phyloP scores from a whole-genome alignment of 2,329 filamentous ascomycete species.

The Daldinia sp. region DNA sequence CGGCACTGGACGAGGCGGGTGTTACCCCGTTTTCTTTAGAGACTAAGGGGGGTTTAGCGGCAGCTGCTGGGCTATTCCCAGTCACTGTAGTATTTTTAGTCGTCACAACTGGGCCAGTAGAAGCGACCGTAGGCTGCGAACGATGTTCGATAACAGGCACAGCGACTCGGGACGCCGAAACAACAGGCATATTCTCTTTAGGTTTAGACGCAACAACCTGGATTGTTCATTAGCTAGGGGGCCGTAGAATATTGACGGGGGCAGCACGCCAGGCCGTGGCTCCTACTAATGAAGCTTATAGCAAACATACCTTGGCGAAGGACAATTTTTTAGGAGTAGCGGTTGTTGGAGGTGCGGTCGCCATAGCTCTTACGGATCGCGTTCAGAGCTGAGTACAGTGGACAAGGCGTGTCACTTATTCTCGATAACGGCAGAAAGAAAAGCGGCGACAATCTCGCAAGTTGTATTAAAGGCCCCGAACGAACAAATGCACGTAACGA shows the following conservation, averaged over 20 bases:
- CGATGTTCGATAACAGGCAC: constrained; percentile 46
- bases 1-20: constrained; percentile 14
- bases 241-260: background rate
- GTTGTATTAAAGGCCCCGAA: constrained; percentile 26
- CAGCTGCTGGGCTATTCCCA: constrained; percentile 30
- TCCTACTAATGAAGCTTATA: background rate
- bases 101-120: constrained; percentile 28
- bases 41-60: constrained; percentile 31
- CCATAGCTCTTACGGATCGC: constrained; percentile 37
- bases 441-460: constrained; percentile 23
- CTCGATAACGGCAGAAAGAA: constrained; percentile 33
- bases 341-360: constrained; percentile 42
- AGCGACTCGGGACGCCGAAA: constrained; percentile 43
- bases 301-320: constrained; percentile 46
- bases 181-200: constrained; percentile 42
- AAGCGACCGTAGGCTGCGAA: constrained; percentile 34
- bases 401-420: constrained; percentile 23
- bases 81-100: constrained; percentile 33
- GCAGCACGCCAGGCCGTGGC: background rate
- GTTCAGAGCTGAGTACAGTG: constrained; percentile 17
- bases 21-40: constrained; percentile 29
- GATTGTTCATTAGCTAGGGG: constrained; percentile 2
- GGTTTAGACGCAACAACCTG: constrained; percentile 47
- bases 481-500: constrained; percentile 31
- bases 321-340: constrained; percentile 46